Evolutionary conservation across 495 filamentous ascomycete genomes (phyloP).

Genomic region (Penicillium crystallinum): DNA sequence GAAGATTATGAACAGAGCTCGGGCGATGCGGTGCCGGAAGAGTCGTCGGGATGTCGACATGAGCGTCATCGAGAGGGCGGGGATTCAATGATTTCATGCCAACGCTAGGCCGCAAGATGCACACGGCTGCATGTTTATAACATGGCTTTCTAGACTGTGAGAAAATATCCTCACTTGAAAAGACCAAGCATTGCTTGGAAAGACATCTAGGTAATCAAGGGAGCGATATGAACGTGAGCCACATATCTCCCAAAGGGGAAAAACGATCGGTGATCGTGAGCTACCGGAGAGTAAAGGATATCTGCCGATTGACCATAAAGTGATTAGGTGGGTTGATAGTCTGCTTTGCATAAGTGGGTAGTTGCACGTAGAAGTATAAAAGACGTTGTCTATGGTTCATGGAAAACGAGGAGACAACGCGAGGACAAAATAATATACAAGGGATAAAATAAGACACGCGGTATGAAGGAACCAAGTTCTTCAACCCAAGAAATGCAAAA

Average conservation of each 20-base stretch:
- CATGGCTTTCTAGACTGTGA: not conserved
- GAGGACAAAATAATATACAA: not conserved
- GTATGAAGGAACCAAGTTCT: not conserved
- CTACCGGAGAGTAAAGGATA: not conserved
- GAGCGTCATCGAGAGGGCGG: slow-evolving; percentile 11
- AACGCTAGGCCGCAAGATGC: not conserved
- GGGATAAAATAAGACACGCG: not conserved
- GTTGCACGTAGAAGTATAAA: not conserved
- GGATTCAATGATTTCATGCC: not conserved
- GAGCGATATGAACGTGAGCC: not conserved
- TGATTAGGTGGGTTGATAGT: not conserved
- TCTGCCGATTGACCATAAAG: not conserved
- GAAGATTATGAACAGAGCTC: slow-evolving; percentile 18
- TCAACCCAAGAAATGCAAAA: slow-evolving; percentile 1
- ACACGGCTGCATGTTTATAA: not conserved
- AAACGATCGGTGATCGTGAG: not conserved
- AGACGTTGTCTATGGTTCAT: not conserved
- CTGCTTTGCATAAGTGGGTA: not conserved
- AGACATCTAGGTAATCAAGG: not conserved
- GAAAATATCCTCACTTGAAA: not conserved
- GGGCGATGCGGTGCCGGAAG: slow-evolving; percentile 16
- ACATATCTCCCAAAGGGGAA: not conserved
- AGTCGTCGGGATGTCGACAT: slow-evolving; percentile 10
- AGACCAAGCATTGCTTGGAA: not conserved
- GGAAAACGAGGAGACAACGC: not conserved